Evolutionary conservation across 176 grass and related monocot species (phyloP).

Genomic region (Triticum dicoccoides): DNA sequence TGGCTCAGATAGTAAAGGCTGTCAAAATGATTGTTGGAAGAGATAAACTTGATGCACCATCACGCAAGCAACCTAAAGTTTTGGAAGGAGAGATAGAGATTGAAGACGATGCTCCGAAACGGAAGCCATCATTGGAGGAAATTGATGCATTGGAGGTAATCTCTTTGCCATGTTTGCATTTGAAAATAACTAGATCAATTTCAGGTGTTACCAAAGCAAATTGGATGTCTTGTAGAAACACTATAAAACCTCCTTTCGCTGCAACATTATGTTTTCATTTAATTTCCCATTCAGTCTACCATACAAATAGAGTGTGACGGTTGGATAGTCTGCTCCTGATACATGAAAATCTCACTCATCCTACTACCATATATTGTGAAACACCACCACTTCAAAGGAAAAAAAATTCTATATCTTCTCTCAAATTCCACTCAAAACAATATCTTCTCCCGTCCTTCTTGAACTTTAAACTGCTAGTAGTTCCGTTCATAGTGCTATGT

Average conservation of each 20-base stretch:
- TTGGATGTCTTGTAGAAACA: background rate
- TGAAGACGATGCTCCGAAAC: conserved; percentile 87
- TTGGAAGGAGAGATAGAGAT: conserved; percentile 75
- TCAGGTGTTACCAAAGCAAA: too few relatives aligned
- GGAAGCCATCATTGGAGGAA: conserved; percentile 92
- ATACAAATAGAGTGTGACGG: background rate
- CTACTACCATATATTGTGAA: background rate
- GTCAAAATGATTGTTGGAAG: conserved; percentile 92
- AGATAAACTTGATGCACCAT: conserved; percentile 32
- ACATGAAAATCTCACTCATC: background rate
- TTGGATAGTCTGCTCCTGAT: background rate
- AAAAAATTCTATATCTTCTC: background rate
- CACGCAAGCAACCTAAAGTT: conserved; percentile 32
- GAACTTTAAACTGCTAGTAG: background rate
- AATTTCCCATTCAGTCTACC: background rate
- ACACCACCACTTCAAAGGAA: background rate
- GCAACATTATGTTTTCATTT: background rate
- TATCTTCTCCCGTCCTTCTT: background rate
- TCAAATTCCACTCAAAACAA: background rate
- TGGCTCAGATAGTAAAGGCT: conserved; percentile 97
- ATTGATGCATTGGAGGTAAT: conserved; percentile 94
- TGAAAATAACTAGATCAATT: too few relatives aligned
- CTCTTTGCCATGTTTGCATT: background rate
- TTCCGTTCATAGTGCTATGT: background rate
- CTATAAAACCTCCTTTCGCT: background rate